Base-by-base conservation (phyloP, 352 stramenopile species). In the Blastocystis sp. region DNA sequence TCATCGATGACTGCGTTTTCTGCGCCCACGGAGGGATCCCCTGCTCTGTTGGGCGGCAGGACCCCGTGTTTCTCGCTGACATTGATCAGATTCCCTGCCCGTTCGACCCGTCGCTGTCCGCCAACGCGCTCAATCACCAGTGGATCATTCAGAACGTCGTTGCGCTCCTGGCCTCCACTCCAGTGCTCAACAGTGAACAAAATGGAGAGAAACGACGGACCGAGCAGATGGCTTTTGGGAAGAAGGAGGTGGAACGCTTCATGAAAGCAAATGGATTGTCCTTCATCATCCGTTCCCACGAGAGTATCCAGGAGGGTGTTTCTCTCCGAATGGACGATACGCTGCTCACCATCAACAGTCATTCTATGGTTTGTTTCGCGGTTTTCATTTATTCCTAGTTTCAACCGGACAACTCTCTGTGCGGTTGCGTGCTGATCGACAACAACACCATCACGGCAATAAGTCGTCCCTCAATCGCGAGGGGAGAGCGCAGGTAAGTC, bases 1-100 rank as follows among this genome's bases (percentile, higher is more conserved):
- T 96, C 0, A 94, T 97, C 82, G 94, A 98, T 90, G 93, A 97
- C 89, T 93, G 96, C 89, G 95, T 98, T 43, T 98, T 97, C 89
- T 97, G 94, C 89, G 93, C 95, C 40, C 95, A 98, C 91, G 95
- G 95, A 24, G 94, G 94, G 28, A 94, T 96, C 80, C 94, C 94
- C 3, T 89, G 93, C 19, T 91, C 92, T 3, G 3, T 87, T 17
- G n/a, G 43, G 43, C 48, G 71, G 14, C 28, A 63, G 14, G 11
- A 63, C 6, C 19, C 48, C 2, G 54, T 54, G 10, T 65, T 28
- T 3, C 64, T 81, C 48, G 66, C 24, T 6, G 19, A 40, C 21
- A 81, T 81, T 21, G 71, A 81, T 42, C 57, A 63, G 28, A 81
- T 81, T 81, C 71, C 71, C 3, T 21, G 48, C 28, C 71, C 71